These are phyloP conservation scores for Penicillium argentinense DNA, from an alignment of 495 filamentous ascomycete species.

Conservation along the genomic window DNA sequence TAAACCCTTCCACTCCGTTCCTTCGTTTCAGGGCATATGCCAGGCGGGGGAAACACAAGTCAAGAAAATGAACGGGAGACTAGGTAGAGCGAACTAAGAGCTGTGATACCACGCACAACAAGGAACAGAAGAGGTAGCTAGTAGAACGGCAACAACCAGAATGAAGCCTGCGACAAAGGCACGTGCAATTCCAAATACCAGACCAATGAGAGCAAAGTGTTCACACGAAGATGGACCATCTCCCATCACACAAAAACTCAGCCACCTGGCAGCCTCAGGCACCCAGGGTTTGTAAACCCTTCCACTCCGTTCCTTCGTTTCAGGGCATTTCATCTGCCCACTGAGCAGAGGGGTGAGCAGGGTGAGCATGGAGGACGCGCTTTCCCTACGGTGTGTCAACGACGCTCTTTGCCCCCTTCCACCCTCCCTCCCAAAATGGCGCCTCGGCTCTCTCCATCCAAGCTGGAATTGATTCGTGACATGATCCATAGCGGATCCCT, in stretches of 20 bases:
- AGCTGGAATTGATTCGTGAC: slow-evolving; percentile 1
- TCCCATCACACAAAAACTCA: too few species aligned
- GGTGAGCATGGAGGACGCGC: slow-evolving; percentile 10
- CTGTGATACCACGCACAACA: too few species aligned
- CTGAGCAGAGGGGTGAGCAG: slow-evolving; percentile 10
- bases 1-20: too few species aligned
- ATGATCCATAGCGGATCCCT: slow-evolving; percentile 3
- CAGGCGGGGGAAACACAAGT: too few species aligned
- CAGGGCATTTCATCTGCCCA: slow-evolving; percentile 4
- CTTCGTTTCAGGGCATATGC: too few species aligned
- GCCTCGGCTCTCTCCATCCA: slow-evolving; percentile 4
- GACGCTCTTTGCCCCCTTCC: neutral
- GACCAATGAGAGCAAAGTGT: neutral
- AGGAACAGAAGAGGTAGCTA: too few species aligned
- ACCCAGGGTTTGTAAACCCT: neutral
- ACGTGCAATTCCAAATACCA: neutral
- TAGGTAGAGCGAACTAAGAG: too few species aligned
- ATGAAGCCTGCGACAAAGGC: too few species aligned
- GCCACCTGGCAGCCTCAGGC: neutral
- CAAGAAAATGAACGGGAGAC: too few species aligned
- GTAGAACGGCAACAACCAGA: too few species aligned
- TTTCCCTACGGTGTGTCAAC: neutral
- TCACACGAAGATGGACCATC: too few species aligned
- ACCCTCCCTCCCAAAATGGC: slow-evolving; percentile 2
- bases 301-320: neutral